Conservation (phyloP, 176 grass and related monocot genomes). For the Canna indica region DNA sequence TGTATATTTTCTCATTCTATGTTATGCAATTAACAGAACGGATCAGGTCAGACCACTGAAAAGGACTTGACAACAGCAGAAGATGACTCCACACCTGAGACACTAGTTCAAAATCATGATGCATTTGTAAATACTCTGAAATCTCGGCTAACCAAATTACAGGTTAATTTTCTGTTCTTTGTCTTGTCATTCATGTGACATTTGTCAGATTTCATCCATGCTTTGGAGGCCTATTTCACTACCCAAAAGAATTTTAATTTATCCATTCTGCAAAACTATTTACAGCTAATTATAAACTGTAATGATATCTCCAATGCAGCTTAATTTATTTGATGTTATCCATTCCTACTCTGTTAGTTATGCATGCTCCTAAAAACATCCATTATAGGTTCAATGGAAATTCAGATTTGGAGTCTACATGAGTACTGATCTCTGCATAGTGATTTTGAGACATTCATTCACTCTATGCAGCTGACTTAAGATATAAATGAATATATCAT, state of each 20-base stretch:
- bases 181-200: background rate
- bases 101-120: conserved; percentile 61
- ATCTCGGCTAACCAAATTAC: conserved; percentile 86
- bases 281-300: background rate
- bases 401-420: too few relatives aligned
- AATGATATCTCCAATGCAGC: background rate
- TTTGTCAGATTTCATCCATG: background rate
- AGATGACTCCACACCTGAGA: conserved; percentile 29
- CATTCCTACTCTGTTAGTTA: too few relatives aligned
- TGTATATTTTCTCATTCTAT: conserved; percentile 18
- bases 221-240: background rate
- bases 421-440: too few relatives aligned
- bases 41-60: conserved; percentile 32
- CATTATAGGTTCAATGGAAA: too few relatives aligned
- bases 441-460: too few relatives aligned
- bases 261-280: background rate
- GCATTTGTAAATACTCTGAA: conserved; percentile 79
- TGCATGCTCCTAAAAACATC: too few relatives aligned
- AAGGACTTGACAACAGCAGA: conserved; percentile 43
- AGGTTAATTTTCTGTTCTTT: conserved; percentile 37
- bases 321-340: background rate
- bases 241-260: background rate
- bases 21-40: conserved; percentile 27
- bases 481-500: too few relatives aligned
- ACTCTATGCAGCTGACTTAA: too few relatives aligned